phyloP scores from a whole-genome alignment of 2,329 filamentous ascomycete genomes.

The Ophiocordyceps camponoti-saundersi region DNA sequence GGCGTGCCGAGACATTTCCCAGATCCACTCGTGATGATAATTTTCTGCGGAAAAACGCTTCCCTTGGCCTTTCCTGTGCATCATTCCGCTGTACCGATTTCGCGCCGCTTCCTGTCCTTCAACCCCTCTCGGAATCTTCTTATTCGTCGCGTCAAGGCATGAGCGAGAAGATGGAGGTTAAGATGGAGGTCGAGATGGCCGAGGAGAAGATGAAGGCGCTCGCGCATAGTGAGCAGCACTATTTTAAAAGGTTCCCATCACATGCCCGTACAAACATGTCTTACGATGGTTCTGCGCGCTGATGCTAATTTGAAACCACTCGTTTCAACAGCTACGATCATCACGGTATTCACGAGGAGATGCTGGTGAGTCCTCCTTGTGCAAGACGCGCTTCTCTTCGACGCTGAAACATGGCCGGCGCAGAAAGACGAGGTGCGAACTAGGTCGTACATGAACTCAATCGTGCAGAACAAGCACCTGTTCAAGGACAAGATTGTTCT shows the following conservation, averaged over 20 bases:
- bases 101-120: no score
- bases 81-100: no score
- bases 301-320: conserved; percentile 16
- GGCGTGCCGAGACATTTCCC: neutral
- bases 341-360: conserved; percentile 97
- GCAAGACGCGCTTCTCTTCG: neutral
- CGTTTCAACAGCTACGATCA: conserved; percentile 66
- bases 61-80: no score
- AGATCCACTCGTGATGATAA: no score
- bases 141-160: conserved; percentile 13
- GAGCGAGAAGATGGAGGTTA: conserved; percentile 30
- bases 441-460: conserved; percentile 89
- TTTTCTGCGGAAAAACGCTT: no score
- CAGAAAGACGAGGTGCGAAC: conserved; percentile 98
- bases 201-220: conserved; percentile 52
- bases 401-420: neutral
- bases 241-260: conserved; percentile 77
- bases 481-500: conserved; percentile 74
- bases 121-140: neutral
- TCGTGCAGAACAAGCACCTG: conserved; percentile 92
- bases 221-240: conserved; percentile 94
- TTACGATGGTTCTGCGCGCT: neutral
- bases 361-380: conserved; percentile 55
- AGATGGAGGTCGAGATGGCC: conserved; percentile 42
- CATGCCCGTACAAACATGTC: neutral